phyloP scores from a whole-genome alignment of 2,329 filamentous ascomycete genomes.

The Ascocoryne sarcoides region DNA sequence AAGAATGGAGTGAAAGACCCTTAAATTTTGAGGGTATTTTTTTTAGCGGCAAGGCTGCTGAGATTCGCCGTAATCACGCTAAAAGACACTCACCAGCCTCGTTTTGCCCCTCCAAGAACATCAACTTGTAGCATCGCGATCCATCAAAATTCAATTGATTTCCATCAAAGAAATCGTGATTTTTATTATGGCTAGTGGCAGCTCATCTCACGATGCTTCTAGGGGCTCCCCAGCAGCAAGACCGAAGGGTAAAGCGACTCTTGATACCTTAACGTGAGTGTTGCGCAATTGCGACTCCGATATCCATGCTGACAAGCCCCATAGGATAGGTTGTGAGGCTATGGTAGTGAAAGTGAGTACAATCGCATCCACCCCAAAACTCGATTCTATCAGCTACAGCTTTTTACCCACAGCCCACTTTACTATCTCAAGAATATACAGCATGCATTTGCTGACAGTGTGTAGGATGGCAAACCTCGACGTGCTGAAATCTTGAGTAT shows the following conservation, averaged over 20 bases:
- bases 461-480: constrained; percentile 69
- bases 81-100: constrained; percentile 14
- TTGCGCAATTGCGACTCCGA: constrained; percentile 17
- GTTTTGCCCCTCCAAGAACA: constrained; percentile 15
- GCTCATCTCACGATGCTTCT: constrained; percentile 40
- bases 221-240: constrained; percentile 50
- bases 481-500: constrained; percentile 97
- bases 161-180: constrained; percentile 17
- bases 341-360: constrained; percentile 29
- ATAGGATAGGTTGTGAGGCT: constrained; percentile 29
- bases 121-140: constrained; percentile 5
- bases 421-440: not conserved
- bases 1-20: too few species aligned
- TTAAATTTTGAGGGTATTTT: too few species aligned
- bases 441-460: not conserved
- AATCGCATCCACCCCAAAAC: not conserved
- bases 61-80: constrained; percentile 3
- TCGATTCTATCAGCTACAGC: too few species aligned
- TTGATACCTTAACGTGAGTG: constrained; percentile 69
- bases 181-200: constrained; percentile 45
- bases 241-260: constrained; percentile 73
- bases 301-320: constrained; percentile 11
- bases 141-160: constrained; percentile 13
- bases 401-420: too few species aligned
- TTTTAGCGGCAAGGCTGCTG: constrained; percentile 10